phyloP scores from a whole-genome alignment of 2,329 filamentous ascomycete species.

The Oidium heveae region DNA sequence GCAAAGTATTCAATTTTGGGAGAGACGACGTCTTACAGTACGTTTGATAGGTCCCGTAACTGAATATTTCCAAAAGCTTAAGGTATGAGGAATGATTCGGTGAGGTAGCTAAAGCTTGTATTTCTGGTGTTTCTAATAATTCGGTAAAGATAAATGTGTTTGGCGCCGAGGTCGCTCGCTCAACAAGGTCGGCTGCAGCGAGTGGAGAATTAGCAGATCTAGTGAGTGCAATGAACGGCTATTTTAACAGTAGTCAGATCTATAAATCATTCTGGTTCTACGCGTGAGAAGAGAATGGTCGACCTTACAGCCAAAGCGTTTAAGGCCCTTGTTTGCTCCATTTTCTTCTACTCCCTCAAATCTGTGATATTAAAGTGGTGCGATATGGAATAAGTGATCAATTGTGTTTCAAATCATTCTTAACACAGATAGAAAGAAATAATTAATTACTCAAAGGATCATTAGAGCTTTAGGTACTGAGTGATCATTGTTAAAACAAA shows the following conservation, averaged over 20 bases:
- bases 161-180: slow-evolving; percentile 65
- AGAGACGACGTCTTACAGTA: slow-evolving; percentile 35
- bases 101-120: slow-evolving; percentile 43
- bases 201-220: slow-evolving; percentile 66
- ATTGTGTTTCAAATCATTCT: too few relatives aligned
- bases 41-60: slow-evolving; percentile 66
- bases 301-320: slow-evolving; percentile 33
- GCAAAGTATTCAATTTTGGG: slow-evolving; percentile 44
- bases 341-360: slow-evolving; percentile 14
- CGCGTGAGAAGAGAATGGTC: neutral
- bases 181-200: slow-evolving; percentile 65
- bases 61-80: slow-evolving; percentile 63
- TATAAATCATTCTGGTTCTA: neutral
- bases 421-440: too few relatives aligned
- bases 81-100: slow-evolving; percentile 38
- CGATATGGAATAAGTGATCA: too few relatives aligned
- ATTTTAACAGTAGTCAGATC: slow-evolving; percentile 15
- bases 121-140: slow-evolving; percentile 57
- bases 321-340: slow-evolving; percentile 50
- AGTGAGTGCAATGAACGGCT: slow-evolving; percentile 78
- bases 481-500: too few relatives aligned
- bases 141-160: slow-evolving; percentile 88
- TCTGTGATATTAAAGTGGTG: too few relatives aligned
- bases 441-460: too few relatives aligned
- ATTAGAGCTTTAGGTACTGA: too few relatives aligned